A percentile compares a stretch with the other conserved stretches of the same genome.
Conservation (phyloP, 2,329 filamentous ascomycete species). For the Epichloe brachyelytri region DNA sequence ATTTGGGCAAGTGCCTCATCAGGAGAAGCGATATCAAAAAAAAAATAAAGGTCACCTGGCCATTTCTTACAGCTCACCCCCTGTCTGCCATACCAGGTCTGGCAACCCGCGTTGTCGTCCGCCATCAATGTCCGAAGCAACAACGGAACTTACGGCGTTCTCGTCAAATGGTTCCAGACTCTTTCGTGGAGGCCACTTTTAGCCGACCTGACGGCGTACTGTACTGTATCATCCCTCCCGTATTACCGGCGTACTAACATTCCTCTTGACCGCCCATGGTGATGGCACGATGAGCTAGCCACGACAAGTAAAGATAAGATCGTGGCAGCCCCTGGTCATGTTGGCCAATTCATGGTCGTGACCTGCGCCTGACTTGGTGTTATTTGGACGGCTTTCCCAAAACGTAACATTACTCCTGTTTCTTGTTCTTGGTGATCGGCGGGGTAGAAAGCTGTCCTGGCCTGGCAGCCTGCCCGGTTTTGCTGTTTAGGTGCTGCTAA, state of each 20-base stretch:
- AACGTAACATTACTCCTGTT: neutral
- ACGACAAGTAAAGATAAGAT: neutral
- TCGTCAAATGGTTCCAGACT: too few relatives aligned
- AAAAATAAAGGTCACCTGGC: constrained; percentile 1
- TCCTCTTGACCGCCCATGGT: neutral
- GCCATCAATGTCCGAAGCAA: neutral
- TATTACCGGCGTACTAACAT: too few relatives aligned
- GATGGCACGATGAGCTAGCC: neutral
- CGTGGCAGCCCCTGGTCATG: neutral
- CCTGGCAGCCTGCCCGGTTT: too few relatives aligned
- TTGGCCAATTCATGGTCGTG: neutral
- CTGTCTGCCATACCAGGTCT: neutral
- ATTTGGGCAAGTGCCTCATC: neutral
- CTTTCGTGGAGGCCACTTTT: too few relatives aligned
- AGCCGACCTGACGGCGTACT: neutral
- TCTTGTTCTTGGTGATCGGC: neutral
- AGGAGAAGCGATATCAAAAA: neutral
- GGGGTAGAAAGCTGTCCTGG: neutral
- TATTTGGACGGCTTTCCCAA: neutral
- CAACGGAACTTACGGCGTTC: neutral
- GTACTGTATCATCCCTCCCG: neutral
- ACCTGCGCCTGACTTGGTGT: neutral
- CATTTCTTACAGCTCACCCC: neutral
- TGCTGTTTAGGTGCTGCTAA: too few relatives aligned
- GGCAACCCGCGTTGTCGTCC: neutral